phyloP scores from a whole-genome alignment of 768 basidiomycete genomes.

The Suillus variegatus region DNA sequence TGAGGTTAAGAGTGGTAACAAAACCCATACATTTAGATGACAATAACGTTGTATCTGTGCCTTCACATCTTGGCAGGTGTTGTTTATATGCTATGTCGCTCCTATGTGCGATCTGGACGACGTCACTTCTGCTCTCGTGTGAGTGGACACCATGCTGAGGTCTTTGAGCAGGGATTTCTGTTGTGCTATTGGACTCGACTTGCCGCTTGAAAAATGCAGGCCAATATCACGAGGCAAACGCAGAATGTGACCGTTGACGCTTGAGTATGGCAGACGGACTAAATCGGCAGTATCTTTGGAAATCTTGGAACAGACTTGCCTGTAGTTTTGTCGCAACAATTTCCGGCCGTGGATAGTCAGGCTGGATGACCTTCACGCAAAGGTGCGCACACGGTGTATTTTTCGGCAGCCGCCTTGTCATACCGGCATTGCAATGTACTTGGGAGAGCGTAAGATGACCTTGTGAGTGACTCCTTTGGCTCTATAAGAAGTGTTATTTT shows the following conservation, averaged over 20 bases:
- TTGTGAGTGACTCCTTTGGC: neutral
- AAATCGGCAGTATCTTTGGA: neutral
- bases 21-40: conserved; percentile 69
- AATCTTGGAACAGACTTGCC: neutral
- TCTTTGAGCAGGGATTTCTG: neutral
- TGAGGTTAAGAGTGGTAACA: conserved; percentile 69
- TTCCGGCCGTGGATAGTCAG: neutral
- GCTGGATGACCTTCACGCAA: neutral
- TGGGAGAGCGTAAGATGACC: neutral
- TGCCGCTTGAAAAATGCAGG: neutral
- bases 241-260: neutral
- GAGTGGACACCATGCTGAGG: neutral
- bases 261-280: neutral
- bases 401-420: neutral
- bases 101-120: neutral
- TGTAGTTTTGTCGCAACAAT: neutral
- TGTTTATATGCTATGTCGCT: conserved; percentile 3
- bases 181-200: conserved; percentile 2
- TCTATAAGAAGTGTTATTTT: neutral
- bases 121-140: neutral
- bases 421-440: neutral
- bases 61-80: conserved; percentile 3
- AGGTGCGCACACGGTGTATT: neutral
- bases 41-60: conserved; percentile 4
- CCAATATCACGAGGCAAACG: neutral